phyloP scores from a whole-genome alignment of 148 eudicot genomes.

The Simmondsia chinensis region DNA sequence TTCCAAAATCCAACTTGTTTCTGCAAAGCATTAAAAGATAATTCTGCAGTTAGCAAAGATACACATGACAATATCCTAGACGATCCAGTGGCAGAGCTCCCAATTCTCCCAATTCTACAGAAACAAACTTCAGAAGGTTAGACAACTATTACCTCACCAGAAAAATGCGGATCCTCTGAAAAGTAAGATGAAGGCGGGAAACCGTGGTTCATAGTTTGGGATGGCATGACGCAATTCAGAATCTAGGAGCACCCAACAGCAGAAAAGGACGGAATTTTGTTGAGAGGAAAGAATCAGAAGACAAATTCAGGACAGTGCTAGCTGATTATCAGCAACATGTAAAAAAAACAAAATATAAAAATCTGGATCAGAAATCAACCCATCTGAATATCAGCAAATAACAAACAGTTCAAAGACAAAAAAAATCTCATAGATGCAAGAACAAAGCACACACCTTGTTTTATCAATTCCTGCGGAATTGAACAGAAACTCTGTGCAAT shows the following conservation, averaged over 20 bases:
- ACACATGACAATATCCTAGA: not conserved
- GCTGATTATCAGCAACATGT: not conserved
- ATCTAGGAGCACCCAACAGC: not conserved
- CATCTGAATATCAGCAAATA: not conserved
- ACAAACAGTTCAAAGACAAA: not conserved
- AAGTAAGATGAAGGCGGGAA: constrained; percentile 36
- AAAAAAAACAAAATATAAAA: not conserved
- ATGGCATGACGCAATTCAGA: constrained; percentile 26
- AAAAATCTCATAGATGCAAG: no score
- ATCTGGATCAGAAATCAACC: not conserved
- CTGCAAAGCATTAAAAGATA: constrained; percentile 23
- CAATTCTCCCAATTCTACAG: no score
- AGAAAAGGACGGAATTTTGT: not conserved
- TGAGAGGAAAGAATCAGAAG: not conserved
- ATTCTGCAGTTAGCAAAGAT: not conserved
- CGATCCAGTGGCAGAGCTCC: no score
- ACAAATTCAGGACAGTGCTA: not conserved
- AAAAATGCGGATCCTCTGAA: constrained; percentile 28
- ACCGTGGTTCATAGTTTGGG: constrained; percentile 41
- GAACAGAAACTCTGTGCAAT: not conserved
- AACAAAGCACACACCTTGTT: constrained; percentile 6
- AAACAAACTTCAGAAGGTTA: not conserved
- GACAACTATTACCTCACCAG: constrained; percentile 35
- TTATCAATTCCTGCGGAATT: not conserved
- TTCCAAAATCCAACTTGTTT: constrained; percentile 48